These are phyloP conservation scores for Hirschioporus abietinus DNA, from an alignment of 768 basidiomycete species.

Conservation along the genomic window DNA sequence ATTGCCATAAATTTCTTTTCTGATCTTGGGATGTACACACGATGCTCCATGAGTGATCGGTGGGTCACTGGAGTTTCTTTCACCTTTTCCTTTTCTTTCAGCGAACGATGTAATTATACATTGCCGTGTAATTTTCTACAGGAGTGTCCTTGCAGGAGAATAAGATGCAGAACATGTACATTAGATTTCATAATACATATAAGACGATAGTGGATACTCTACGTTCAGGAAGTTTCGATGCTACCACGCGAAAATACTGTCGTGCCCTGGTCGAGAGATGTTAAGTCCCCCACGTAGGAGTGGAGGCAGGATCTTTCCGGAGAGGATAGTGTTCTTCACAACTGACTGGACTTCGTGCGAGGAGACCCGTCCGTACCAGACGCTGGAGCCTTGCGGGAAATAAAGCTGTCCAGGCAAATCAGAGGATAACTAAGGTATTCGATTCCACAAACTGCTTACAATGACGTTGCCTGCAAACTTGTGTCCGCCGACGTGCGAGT, in stretches of 20 bases:
- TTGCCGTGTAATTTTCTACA: neutral
- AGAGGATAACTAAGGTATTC: neutral
- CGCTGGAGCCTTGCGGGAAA: constrained; percentile 75
- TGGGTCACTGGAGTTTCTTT: neutral
- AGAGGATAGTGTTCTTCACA: constrained; percentile 81
- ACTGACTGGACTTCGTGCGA: constrained; percentile 85
- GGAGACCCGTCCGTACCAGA: constrained; percentile 94
- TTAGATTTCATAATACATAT: neutral
- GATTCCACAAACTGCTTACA: constrained; percentile 41
- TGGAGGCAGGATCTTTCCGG: constrained; percentile 78
- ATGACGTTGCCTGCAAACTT: constrained; percentile 89
- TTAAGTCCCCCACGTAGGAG: constrained; percentile 85
- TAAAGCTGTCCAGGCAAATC: constrained; percentile 52
- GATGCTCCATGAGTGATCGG: neutral
- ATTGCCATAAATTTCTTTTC: neutral
- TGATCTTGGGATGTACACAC: neutral
- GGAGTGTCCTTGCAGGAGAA: neutral
- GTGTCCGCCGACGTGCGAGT: constrained; percentile 92
- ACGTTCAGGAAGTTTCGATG: neutral
- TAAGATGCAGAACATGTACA: neutral
- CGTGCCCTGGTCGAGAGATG: constrained; percentile 62
- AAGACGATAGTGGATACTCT: neutral
- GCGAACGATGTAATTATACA: neutral
- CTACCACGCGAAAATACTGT: constrained; percentile 70
- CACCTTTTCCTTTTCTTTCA: neutral